Evolutionary conservation across 2,329 filamentous ascomycete genomes (phyloP).

Genomic region (Colletotrichum sp.): DNA sequence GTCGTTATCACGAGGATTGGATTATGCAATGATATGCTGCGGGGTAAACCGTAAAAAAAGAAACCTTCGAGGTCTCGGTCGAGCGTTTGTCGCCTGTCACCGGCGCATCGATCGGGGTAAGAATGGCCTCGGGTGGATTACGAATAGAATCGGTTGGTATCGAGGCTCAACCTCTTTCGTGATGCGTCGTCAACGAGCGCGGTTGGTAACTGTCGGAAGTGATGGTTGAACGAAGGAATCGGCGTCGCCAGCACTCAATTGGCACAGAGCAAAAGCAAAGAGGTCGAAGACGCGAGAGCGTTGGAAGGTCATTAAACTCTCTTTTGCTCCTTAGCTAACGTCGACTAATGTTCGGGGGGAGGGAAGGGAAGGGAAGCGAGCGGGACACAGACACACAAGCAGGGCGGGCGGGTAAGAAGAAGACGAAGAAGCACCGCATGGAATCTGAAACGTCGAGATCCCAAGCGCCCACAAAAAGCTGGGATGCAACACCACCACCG

Average conservation of each 20-base stretch:
- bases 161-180: conserved; percentile 7
- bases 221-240: background rate
- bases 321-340: background rate
- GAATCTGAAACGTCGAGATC: conserved; percentile 8
- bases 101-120: background rate
- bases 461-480: conserved; percentile 7
- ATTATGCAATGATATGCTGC: background rate
- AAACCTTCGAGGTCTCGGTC: background rate
- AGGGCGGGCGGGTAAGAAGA: background rate
- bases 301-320: background rate
- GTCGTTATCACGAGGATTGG: background rate
- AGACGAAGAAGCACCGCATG: background rate
- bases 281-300: background rate
- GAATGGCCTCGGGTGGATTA: background rate
- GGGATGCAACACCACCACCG: conserved; percentile 9
- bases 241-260: background rate
- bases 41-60: background rate
- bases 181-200: conserved; percentile 3
- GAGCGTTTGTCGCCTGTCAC: background rate
- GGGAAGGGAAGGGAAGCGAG: background rate
- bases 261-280: background rate
- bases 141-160: background rate
- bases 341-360: background rate
- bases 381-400: background rate
- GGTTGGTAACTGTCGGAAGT: background rate